Conservation (phyloP, 352 stramenopile genomes). For the Thalassiosira hispida region DNA sequence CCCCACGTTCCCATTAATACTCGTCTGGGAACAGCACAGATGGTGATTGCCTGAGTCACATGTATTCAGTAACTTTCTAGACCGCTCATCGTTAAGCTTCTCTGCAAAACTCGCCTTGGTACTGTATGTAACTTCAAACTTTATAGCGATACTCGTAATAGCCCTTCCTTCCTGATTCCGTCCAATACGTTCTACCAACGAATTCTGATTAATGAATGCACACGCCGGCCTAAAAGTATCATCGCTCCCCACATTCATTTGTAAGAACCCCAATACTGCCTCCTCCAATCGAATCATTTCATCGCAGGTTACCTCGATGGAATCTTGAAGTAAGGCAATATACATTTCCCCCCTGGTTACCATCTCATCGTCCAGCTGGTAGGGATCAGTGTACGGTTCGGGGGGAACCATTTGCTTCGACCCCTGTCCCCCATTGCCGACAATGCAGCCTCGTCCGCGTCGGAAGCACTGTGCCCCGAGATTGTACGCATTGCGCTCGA, state of each 20-base stretch:
- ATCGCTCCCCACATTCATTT: conserved; percentile 22
- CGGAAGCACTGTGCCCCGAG: not conserved
- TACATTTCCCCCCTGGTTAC: conserved; percentile 17
- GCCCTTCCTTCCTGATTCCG: conserved; percentile 9
- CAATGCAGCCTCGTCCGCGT: not conserved
- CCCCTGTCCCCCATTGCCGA: not conserved
- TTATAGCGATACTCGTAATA: conserved; percentile 2
- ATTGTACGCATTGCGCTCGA: conserved; percentile 13
- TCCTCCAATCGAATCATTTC: conserved; percentile 29
- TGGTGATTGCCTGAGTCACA: conserved; percentile 24
- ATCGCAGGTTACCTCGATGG: not conserved
- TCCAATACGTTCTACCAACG: conserved; percentile 9
- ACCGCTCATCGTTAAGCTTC: not conserved
- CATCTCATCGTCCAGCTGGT: conserved; percentile 5
- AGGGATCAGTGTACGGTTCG: conserved; percentile 11
- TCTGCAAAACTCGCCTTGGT: conserved; percentile 14
- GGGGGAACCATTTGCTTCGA: not conserved
- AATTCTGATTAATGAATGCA: conserved; percentile 16
- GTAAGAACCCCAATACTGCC: conserved; percentile 9
- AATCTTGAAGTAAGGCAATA: conserved; percentile 12
- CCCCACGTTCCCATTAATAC: conserved; percentile 18
- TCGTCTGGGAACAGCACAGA: conserved; percentile 19
- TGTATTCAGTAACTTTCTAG: not conserved
- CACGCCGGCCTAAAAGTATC: conserved; percentile 16
- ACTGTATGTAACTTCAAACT: conserved; percentile 9